Percentiles rank a stretch among this genome's conserved stretches.
Conservation (phyloP, 2,329 filamentous ascomycete genomes). For the Alternaria sp. region DNA sequence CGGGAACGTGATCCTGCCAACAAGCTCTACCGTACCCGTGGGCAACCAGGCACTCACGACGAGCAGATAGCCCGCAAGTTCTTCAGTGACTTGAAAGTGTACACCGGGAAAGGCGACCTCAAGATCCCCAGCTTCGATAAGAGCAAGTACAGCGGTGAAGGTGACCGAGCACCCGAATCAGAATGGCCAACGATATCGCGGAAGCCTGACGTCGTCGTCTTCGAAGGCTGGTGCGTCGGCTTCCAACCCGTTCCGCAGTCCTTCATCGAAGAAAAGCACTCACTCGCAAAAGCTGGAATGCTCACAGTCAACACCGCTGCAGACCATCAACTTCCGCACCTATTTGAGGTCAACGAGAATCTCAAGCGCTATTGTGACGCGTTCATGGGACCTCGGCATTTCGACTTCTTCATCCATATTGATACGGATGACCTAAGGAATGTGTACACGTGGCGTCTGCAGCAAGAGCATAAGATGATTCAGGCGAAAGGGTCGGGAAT, state of each 20-base stretch:
- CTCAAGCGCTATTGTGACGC: slow-evolving; percentile 62
- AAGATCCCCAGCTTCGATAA: slow-evolving; percentile 84
- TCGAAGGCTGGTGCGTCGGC: slow-evolving; percentile 92
- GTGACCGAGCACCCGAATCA: slow-evolving; percentile 72
- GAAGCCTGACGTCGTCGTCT: slow-evolving; percentile 72
- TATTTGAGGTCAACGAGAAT: slow-evolving; percentile 67
- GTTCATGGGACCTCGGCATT: slow-evolving; percentile 53
- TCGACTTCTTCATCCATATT: slow-evolving; percentile 71
- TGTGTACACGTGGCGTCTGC: slow-evolving; percentile 83
- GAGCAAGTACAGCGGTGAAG: slow-evolving; percentile 75
- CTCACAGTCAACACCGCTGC: slow-evolving; percentile 58
- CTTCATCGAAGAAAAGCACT: slow-evolving; percentile 63
- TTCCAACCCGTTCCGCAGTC: slow-evolving; percentile 72
- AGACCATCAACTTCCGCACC: slow-evolving; percentile 63
- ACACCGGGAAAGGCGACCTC: slow-evolving; percentile 59
- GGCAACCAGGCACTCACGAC: slow-evolving; percentile 86
- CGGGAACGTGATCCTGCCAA: slow-evolving; percentile 73
- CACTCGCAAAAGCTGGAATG: slow-evolving; percentile 61
- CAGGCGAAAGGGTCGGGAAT: slow-evolving; percentile 75
- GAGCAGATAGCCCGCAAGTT: slow-evolving; percentile 69
- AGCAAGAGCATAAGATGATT: slow-evolving; percentile 80
- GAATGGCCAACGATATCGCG: slow-evolving; percentile 69
- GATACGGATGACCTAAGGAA: slow-evolving; percentile 76
- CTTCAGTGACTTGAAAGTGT: slow-evolving; percentile 66
- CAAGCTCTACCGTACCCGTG: slow-evolving; percentile 78